phyloP scores from a whole-genome alignment of 1,284 basidiomycete species.

The Wallemia ichthyophaga region DNA sequence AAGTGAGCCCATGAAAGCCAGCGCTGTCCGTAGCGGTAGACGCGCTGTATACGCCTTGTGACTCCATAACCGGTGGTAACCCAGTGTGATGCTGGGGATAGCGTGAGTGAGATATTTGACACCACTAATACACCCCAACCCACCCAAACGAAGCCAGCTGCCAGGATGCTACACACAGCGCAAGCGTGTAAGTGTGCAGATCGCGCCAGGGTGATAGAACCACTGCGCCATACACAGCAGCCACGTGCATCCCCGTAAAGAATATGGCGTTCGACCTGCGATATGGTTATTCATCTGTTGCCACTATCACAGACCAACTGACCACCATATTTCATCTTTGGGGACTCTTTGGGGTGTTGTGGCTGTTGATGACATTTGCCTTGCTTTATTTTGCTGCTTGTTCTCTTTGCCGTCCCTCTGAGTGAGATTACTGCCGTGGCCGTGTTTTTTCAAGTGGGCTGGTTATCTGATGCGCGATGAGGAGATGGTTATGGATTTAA shows the following conservation, averaged over 20 bases:
- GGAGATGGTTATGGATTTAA: too few relatives aligned
- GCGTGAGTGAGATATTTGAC: constrained; percentile 3
- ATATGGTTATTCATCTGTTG: too few relatives aligned
- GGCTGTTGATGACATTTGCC: too few relatives aligned
- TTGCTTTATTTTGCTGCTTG: too few relatives aligned
- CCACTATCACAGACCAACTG: too few relatives aligned
- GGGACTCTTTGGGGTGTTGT: too few relatives aligned
- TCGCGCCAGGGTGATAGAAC: constrained; percentile 21
- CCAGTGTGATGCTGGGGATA: too few relatives aligned
- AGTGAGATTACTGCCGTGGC: too few relatives aligned
- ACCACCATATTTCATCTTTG: too few relatives aligned
- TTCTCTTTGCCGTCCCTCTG: too few relatives aligned
- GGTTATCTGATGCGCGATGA: too few relatives aligned
- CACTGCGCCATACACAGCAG: constrained; percentile 26
- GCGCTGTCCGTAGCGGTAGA: constrained; percentile 23
- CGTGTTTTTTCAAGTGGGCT: too few relatives aligned
- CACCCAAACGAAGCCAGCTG: constrained; percentile 41
- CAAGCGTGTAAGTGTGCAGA: constrained; percentile 21
- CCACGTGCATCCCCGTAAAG: constrained; percentile 31
- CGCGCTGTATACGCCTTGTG: constrained; percentile 35
- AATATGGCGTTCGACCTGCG: constrained; percentile 29
- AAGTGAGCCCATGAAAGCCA: constrained; percentile 35
- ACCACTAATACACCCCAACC: constrained; percentile 10
- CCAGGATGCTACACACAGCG: constrained; percentile 29
- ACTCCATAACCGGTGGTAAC: constrained; percentile 44